phyloP scores from a whole-genome alignment of 352 stramenopile species.

The Pythium brachiatum region DNA sequence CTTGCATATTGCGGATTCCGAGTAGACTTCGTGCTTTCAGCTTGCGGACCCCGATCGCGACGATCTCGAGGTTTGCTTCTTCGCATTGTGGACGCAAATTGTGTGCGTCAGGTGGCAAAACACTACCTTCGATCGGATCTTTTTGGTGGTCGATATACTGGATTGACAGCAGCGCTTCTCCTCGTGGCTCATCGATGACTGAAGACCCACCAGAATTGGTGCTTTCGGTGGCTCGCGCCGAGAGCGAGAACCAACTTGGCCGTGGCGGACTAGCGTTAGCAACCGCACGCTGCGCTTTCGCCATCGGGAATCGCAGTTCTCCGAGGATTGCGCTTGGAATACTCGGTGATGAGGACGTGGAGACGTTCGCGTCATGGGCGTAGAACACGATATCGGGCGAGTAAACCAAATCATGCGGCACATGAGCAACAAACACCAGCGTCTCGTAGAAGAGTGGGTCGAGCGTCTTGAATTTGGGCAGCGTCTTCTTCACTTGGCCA shows the following conservation, averaged over 20 bases:
- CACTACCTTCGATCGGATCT: constrained; percentile 28
- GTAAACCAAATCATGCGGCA: constrained; percentile 54
- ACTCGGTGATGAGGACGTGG: constrained; percentile 18
- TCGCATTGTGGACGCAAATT: constrained; percentile 47
- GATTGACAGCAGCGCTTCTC: constrained; percentile 56
- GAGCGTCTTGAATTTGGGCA: constrained; percentile 44
- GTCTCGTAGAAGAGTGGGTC: constrained; percentile 85
- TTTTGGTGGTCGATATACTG: constrained; percentile 58
- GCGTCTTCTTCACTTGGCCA: constrained; percentile 55
- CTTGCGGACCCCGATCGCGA: constrained; percentile 62
- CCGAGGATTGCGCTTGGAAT: constrained; percentile 33
- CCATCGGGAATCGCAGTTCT: constrained; percentile 47
- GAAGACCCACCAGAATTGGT: background rate
- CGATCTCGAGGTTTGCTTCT: constrained; percentile 59
- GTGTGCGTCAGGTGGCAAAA: constrained; percentile 22
- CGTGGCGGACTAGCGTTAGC: constrained; percentile 42
- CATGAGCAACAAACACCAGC: constrained; percentile 49
- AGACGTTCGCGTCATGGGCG: constrained; percentile 56
- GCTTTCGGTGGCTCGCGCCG: constrained; percentile 7
- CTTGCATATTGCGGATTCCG: constrained; percentile 50
- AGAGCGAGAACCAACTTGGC: constrained; percentile 50
- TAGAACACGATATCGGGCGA: constrained; percentile 71
- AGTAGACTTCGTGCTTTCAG: constrained; percentile 56
- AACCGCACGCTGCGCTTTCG: constrained; percentile 40
- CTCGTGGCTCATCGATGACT: constrained; percentile 36